Conservation (phyloP, 2,329 filamentous ascomycete genomes). For the Ceratocystis eucalypticola region DNA sequence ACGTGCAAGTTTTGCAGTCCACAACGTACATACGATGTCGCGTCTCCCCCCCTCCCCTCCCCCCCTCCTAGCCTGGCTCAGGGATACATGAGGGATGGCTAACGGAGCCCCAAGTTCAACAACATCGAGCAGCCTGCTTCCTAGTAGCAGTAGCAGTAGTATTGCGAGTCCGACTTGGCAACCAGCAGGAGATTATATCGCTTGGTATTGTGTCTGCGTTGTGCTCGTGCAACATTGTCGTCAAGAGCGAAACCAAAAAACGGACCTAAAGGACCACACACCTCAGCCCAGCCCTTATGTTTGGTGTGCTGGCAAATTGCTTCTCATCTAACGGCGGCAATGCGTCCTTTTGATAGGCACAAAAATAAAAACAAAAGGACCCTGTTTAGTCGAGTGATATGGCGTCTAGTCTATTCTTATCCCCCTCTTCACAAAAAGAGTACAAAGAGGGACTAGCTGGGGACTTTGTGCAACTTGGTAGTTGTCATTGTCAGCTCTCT, state of each 20-base stretch:
- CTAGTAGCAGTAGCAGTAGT: no score
- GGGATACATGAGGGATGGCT: neutral
- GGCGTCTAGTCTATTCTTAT: neutral
- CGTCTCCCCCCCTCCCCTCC: no score
- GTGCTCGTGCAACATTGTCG: neutral
- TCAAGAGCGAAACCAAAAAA: neutral
- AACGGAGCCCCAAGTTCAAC: no score
- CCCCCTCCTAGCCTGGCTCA: neutral
- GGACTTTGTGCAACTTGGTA: neutral
- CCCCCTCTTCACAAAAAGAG: neutral
- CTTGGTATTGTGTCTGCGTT: neutral
- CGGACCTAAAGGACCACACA: neutral
- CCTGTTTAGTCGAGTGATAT: no score
- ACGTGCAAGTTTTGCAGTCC: neutral
- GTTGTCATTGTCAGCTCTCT: neutral
- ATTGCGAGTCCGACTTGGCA: neutral
- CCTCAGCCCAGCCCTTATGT: neutral
- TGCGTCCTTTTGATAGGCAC: no score
- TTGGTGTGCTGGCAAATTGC: neutral
- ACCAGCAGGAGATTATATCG: neutral
- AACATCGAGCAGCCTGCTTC: no score
- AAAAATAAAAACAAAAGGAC: no score
- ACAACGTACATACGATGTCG: no score
- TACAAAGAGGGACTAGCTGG: neutral
- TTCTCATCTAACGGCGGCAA: no score